Conservation (phyloP, 2,329 filamentous ascomycete species). For the Colletotrichum sidae region DNA sequence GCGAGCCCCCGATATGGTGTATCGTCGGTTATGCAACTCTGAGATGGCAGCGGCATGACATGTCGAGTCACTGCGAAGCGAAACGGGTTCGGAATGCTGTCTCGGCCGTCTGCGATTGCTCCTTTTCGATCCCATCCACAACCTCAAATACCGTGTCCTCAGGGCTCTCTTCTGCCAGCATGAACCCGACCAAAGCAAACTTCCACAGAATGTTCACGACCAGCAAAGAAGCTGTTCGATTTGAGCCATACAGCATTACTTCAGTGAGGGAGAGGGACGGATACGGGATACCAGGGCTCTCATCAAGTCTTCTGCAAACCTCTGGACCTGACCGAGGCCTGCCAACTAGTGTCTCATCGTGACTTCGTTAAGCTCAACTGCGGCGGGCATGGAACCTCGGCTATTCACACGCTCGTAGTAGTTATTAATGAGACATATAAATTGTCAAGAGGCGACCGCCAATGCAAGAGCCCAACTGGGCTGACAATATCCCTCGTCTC, state of each 20-base stretch:
- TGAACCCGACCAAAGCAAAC: conserved; percentile 3
- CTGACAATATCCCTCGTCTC: not conserved
- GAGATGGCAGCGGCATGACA: conserved; percentile 7
- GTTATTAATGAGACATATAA: not conserved
- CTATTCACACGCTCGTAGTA: conserved; percentile 3
- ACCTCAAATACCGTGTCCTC: not conserved
- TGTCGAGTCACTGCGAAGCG: not conserved
- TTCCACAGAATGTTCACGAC: not conserved
- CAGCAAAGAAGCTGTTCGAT: conserved; percentile 3
- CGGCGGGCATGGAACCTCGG: not conserved
- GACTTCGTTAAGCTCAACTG: not conserved
- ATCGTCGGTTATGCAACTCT: not conserved
- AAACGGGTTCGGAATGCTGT: not conserved
- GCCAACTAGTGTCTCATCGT: not conserved
- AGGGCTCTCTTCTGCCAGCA: not conserved
- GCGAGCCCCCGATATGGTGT: not conserved
- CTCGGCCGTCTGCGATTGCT: not conserved
- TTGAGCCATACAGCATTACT: conserved; percentile 2
- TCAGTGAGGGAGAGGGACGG: not conserved
- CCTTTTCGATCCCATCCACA: conserved; percentile 1
- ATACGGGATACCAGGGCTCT: not conserved
- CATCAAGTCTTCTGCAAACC: not conserved
- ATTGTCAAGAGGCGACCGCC: not conserved
- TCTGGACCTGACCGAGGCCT: not conserved
- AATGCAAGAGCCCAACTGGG: not conserved